Percentiles rank a stretch among this genome's conserved stretches.
Evolutionary conservation across 2,329 filamentous ascomycete genomes (phyloP).

Genomic region (Penicillium sp.): DNA sequence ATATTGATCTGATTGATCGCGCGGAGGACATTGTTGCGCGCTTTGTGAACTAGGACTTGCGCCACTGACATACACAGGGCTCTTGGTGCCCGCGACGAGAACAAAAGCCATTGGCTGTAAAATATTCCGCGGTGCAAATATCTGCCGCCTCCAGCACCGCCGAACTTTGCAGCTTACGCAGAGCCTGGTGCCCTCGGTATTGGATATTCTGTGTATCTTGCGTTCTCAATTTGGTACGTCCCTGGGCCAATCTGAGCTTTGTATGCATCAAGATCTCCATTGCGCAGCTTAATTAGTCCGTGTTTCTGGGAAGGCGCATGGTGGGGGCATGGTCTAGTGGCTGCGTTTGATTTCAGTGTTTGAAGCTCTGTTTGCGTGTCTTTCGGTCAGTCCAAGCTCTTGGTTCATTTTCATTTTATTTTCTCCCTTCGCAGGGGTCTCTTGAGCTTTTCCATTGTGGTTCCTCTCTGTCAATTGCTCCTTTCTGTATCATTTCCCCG

Average conservation of each 20-base stretch:
- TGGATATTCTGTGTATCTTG: not conserved
- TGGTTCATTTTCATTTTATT: conserved; percentile 17
- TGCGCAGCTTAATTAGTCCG: conserved; percentile 7
- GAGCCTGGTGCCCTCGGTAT: not conserved
- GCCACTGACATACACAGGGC: not conserved
- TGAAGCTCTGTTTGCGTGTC: conserved; percentile 30
- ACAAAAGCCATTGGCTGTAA: not conserved
- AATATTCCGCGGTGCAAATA: not conserved
- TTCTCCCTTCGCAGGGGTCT: not conserved
- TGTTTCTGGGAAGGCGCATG: conserved; percentile 21
- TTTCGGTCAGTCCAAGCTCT: conserved; percentile 29
- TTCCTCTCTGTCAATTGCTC: not conserved
- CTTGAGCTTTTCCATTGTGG: not conserved
- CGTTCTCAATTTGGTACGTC: not conserved
- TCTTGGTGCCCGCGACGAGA: not conserved
- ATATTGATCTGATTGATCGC: conserved; percentile 16
- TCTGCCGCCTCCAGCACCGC: not conserved
- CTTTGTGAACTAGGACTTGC: not conserved
- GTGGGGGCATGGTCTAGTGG: conserved; percentile 30
- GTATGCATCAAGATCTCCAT: not conserved
- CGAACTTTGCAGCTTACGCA: not conserved
- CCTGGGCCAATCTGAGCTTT: not conserved
- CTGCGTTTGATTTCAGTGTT: conserved; percentile 24
- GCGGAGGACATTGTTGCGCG: not conserved
- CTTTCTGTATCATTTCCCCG: not conserved